Evolutionary conservation across 164 flowering plant genomes (phyloP).

Genomic region (Tetracentron sinense): DNA sequence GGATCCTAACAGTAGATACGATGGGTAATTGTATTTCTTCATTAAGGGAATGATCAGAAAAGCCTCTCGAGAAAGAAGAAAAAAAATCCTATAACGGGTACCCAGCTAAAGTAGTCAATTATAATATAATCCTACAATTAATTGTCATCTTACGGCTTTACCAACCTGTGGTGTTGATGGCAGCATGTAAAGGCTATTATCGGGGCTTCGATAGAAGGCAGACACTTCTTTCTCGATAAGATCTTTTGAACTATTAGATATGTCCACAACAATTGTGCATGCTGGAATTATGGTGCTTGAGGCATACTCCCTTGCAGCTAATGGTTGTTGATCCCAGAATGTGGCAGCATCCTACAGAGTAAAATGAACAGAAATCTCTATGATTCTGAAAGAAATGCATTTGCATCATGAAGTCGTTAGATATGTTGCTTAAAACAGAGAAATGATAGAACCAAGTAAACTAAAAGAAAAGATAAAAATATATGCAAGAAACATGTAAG

Average conservation of each 20-base stretch:
- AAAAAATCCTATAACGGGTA: too few species aligned
- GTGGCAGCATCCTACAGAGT: slow-evolving; percentile 71
- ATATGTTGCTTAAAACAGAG: background rate
- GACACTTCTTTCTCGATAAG: slow-evolving; percentile 84
- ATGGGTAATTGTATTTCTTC: too few species aligned
- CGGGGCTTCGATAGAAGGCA: slow-evolving; percentile 82
- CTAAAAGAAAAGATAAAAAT: background rate
- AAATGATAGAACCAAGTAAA: background rate
- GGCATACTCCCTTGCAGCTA: slow-evolving; percentile 90
- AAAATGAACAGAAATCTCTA: slow-evolving; percentile 5
- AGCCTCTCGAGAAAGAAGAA: background rate
- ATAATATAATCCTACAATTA: background rate
- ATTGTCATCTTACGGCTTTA: background rate
- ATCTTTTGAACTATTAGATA: slow-evolving; percentile 77
- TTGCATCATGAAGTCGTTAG: background rate
- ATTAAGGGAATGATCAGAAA: background rate
- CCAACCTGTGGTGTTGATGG: slow-evolving; percentile 94
- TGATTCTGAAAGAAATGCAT: background rate
- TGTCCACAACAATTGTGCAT: slow-evolving; percentile 57
- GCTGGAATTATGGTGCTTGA: slow-evolving; percentile 92
- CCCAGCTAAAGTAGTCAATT: background rate
- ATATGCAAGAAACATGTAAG: background rate
- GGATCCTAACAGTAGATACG: too few species aligned
- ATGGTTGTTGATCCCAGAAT: slow-evolving; percentile 95
- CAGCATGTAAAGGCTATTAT: slow-evolving; percentile 92